Evolutionary conservation across 1,284 basidiomycete species (phyloP), one percentile per base, ranked within the genome.

Genomic region (Malassezia obtusa): DNA sequence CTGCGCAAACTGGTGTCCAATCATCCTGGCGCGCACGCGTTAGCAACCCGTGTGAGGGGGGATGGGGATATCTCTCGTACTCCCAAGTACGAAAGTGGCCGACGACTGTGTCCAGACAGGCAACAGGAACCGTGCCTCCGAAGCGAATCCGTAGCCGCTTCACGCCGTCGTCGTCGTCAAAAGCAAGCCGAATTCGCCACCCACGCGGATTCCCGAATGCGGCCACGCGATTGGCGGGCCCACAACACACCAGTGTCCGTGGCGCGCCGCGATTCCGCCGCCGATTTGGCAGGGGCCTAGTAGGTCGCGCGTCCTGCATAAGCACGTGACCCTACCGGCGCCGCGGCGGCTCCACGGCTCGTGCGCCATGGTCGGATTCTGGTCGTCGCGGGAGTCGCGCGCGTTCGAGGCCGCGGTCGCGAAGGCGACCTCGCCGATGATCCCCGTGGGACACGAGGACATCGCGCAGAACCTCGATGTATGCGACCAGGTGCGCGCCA

Each of bases 401-500:
- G 39, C 31, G 32, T 49, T 49, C n/a, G 47, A n/a, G 36, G 43
- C 45, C 24, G 61, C 62, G 36, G 64, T 67, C 26, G 89, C 90
- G 77, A 89, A 87, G 77, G 87, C 87, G 37, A 92, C 89, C 21
- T 89, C 88, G 12, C 87, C 91, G 74, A 79, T 89, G 28, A 77
- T 89, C 46, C 87, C 89, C 36, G 64, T 78, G 61, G 45, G 76
- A 72, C 64, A 76, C 17, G 89, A 92, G 74, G 90, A 96, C 75
- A 91, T 96, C 39, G 87, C 88, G 2, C 80, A 90, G 61, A 89
- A 89, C 68, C 84, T 98, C 59, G 90, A 96, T 73, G 88, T 96
- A 78, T 90, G 89, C 62, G 92, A 98, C 77, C 85, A 92, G 76
- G 65, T 99, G 71, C 82, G 90, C 51, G 89, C 89, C 15, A 92